Base-by-base conservation (phyloP, 352 stramenopile species). In the Phytophthora tubulina region DNA sequence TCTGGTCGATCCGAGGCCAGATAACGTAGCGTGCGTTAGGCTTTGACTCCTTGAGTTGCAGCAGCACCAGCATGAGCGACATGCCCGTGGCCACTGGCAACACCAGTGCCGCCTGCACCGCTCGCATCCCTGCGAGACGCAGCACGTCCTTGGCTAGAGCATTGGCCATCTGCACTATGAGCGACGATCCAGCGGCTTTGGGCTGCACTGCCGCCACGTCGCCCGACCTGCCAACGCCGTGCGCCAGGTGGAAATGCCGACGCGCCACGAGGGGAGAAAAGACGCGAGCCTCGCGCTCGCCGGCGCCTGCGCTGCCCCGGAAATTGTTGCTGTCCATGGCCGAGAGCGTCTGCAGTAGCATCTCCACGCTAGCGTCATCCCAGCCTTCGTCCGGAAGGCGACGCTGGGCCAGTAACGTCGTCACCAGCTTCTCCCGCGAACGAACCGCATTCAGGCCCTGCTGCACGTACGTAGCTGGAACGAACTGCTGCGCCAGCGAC, bases 161-260 rank as follows among this genome's bases (percentile, higher is more conserved):
- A 42, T 98, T 97, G 31, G 92, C 92, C 48, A 99, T 74, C 78
- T 99, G 95, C 42, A 98, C 93, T 39, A 99, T 76, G 32, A 99
- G 88, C 38, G 93, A 99, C 13, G 94, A 99, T 4, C 98, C 98
- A 3, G 98, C 97, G 2, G 98, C 98, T 75, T 99, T 99, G 39
- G 98, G 98, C 79, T 99, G 98, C 53, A 99, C 92, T 15, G 98
- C 98, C 17, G 93, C 97, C n/a, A 99, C 94, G 84, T 99, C 98
- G 5, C 98, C 98, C 14, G 93, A 99, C 39, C 98, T 88, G 2
- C 98, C 98, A 11, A 99, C 97, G 14, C 98, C 98, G 73, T 99
- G 98, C 27, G 89, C 89, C 6, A 99, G 70, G 54, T 94, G 85
- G 77, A 96, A 99, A 77, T 99, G 97, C 3, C 97, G 85, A 38